phyloP scores from a whole-genome alignment of 1,139 yeast genomes.

The Tardiomyces depauwii region DNA sequence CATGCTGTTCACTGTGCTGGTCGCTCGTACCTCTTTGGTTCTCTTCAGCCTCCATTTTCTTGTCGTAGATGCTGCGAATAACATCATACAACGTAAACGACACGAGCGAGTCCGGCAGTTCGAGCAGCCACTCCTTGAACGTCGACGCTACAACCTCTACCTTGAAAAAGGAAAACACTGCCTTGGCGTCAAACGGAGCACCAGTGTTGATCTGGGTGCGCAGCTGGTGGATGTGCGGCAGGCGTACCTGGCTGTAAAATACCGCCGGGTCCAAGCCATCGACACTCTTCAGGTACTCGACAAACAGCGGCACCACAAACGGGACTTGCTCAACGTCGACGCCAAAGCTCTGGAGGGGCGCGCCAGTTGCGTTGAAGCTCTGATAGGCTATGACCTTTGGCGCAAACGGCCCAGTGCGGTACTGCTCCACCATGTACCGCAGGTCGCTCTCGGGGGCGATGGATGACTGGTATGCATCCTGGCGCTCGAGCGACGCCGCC shows the following conservation, averaged over 20 bases:
- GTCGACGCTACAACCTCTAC: slow-evolving; percentile 55
- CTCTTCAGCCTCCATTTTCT: slow-evolving; percentile 13
- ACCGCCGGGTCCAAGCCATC: slow-evolving; percentile 14
- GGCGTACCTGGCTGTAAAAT: slow-evolving; percentile 7
- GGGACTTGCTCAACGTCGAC: slow-evolving; percentile 66
- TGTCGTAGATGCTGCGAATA: slow-evolving; percentile 49
- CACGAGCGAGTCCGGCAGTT: slow-evolving; percentile 71
- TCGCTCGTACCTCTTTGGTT: no score
- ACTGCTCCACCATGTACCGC: slow-evolving; percentile 44
- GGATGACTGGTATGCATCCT: slow-evolving; percentile 43
- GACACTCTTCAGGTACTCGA: slow-evolving; percentile 37
- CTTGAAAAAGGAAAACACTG: slow-evolving; percentile 20
- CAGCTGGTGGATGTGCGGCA: slow-evolving; percentile 53
- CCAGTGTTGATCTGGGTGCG: slow-evolving; percentile 48
- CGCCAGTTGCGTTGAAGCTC: slow-evolving; percentile 22
- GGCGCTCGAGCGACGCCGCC: slow-evolving; percentile 29
- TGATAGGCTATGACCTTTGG: slow-evolving; percentile 65
- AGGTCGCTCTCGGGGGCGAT: slow-evolving; percentile 57
- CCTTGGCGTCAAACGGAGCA: slow-evolving; percentile 25
- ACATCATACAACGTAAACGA: slow-evolving; percentile 58
- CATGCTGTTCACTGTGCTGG: no score
- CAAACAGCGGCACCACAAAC: slow-evolving; percentile 45
- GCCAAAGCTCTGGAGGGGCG: slow-evolving; percentile 68
- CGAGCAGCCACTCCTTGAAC: slow-evolving; percentile 62
- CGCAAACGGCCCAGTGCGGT: slow-evolving; percentile 58